A percentile compares a stretch with the other conserved stretches of the same genome.
These are phyloP conservation scores for Gaertneriomyces semiglobifer DNA, from an alignment of 192 early-diverging fungal genomes.

Conservation along the genomic window DNA sequence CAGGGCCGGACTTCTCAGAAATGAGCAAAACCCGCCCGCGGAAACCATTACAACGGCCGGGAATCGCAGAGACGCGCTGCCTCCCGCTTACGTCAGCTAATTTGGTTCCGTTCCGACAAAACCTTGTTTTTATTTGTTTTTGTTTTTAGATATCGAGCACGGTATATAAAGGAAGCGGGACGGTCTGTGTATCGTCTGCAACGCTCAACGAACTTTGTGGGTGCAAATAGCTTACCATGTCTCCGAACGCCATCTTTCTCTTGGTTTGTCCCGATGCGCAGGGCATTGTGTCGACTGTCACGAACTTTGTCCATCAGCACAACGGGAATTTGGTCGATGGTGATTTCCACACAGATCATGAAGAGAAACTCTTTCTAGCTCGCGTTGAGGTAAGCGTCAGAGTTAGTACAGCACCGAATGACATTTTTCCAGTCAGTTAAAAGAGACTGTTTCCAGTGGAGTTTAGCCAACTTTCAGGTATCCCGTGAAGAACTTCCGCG, in stretches of 20 bases:
- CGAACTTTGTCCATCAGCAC: slow-evolving; percentile 12
- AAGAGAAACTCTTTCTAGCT: slow-evolving; percentile 19
- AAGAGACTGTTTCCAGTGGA: slow-evolving; percentile 4
- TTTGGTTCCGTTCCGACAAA: too few species aligned
- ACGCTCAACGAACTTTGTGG: too few species aligned
- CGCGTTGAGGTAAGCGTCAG: slow-evolving; percentile 12
- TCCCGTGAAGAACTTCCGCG: slow-evolving; percentile 4
- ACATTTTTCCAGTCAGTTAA: neutral
- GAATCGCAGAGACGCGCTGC: too few species aligned
- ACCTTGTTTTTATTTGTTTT: too few species aligned
- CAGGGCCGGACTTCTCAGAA: too few species aligned
- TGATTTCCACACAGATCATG: slow-evolving; percentile 25
- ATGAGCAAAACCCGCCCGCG: too few species aligned
- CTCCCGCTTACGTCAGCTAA: too few species aligned
- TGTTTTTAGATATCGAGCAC: too few species aligned
- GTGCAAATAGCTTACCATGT: too few species aligned
- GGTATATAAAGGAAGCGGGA: too few species aligned
- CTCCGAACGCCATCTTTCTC: slow-evolving; percentile 5
- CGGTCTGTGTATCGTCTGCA: too few species aligned
- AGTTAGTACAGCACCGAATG: neutral
- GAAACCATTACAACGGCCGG: too few species aligned
- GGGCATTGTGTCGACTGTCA: slow-evolving; percentile 22
- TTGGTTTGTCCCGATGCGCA: slow-evolving; percentile 16
- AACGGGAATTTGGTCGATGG: slow-evolving; percentile 21
- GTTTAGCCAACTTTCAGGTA: neutral